Conservation (phyloP, 2,329 filamentous ascomycete genomes). For the Didymella sp. region DNA sequence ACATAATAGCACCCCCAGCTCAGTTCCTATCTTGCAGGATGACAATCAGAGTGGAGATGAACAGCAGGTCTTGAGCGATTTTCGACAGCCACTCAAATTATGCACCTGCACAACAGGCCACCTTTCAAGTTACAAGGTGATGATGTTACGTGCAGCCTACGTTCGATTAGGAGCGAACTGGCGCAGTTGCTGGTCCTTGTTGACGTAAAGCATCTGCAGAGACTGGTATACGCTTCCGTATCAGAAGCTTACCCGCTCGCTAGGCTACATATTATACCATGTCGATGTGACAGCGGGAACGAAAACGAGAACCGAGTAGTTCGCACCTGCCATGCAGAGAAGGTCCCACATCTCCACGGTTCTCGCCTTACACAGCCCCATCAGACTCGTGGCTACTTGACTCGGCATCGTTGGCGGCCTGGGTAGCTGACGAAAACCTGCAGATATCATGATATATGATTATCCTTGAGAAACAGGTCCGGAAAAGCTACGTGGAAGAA, state of each 20-base stretch:
- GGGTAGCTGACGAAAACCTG: not conserved
- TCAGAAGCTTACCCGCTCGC: not conserved
- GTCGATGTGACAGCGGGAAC: conserved; percentile 15
- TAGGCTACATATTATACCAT: not conserved
- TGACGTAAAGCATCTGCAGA: conserved; percentile 10
- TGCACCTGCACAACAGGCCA: not conserved
- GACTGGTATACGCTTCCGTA: not conserved
- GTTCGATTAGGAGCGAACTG: not conserved
- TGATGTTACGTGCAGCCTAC: conserved; percentile 1
- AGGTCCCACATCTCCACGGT: conserved; percentile 11
- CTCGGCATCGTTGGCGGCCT: conserved; percentile 5
- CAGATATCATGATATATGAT: not conserved
- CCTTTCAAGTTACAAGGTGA: not conserved
- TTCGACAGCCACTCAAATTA: conserved; percentile 13
- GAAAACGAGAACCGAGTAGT: not conserved
- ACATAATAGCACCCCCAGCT: not conserved
- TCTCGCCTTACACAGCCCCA: conserved; percentile 14
- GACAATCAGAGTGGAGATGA: conserved; percentile 8
- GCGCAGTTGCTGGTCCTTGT: not conserved
- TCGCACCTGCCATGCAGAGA: not conserved
- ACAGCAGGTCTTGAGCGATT: conserved; percentile 15
- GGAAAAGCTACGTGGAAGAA: not conserved
- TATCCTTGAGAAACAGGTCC: not conserved
- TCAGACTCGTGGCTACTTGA: not conserved
- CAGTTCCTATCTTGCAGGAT: conserved; percentile 7